These are phyloP conservation scores for Ceratocystis lukuohia DNA, from an alignment of 2,329 filamentous ascomycete species.

Conservation along the genomic window DNA sequence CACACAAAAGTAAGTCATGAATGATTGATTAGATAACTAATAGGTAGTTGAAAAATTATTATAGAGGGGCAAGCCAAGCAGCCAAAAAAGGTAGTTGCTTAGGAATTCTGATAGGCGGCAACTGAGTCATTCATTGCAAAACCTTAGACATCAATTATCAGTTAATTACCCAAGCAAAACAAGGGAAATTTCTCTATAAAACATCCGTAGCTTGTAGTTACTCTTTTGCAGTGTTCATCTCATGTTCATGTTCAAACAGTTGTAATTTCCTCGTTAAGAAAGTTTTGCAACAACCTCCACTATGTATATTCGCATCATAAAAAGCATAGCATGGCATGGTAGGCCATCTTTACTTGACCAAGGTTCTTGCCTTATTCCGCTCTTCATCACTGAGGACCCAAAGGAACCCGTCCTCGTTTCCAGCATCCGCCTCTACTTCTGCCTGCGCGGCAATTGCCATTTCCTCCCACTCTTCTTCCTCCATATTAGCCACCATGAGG, in stretches of 20 bases:
- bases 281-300: background rate
- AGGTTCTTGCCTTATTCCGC: slow-evolving; percentile 54
- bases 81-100: slow-evolving; percentile 5
- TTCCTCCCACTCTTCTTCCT: slow-evolving; percentile 90
- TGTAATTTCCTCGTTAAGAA: background rate
- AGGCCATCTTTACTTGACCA: slow-evolving; percentile 35
- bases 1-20: background rate
- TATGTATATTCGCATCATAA: background rate
- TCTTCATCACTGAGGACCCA: slow-evolving; percentile 65
- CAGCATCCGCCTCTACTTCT: background rate
- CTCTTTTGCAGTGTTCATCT: background rate
- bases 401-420: slow-evolving; percentile 48
- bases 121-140: background rate
- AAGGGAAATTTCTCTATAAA: background rate
- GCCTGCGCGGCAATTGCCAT: slow-evolving; percentile 30
- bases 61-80: slow-evolving; percentile 12
- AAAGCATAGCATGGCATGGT: slow-evolving; percentile 1
- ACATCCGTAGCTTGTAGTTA: background rate
- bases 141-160: background rate
- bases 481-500: slow-evolving; percentile 80
- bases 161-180: background rate
- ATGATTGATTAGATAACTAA: slow-evolving; percentile 8
- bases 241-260: background rate
- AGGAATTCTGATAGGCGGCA: background rate
- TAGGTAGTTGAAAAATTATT: slow-evolving; percentile 5